Conservation (phyloP, 306 rosid genomes). For the Fragaria nilgerrensis region DNA sequence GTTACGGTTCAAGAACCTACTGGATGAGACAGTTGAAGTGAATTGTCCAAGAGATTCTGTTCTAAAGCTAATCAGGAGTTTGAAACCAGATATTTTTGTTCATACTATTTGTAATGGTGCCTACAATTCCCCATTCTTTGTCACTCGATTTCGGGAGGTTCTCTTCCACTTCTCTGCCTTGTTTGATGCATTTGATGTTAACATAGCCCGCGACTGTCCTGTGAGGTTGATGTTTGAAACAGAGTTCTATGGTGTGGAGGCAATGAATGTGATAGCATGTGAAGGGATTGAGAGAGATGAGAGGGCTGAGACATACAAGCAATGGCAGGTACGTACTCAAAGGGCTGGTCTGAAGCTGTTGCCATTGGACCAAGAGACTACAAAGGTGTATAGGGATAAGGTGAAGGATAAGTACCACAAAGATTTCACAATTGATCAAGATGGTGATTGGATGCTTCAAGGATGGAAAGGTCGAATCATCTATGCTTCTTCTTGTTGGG, state of each 20-base stretch:
- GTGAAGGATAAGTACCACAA: conserved; percentile 39
- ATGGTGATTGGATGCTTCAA: conserved; percentile 55
- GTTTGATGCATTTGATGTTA: conserved; percentile 51
- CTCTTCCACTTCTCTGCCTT: conserved; percentile 52
- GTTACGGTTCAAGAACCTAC: conserved; percentile 51
- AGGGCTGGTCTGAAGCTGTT: conserved; percentile 51
- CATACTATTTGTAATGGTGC: conserved; percentile 51
- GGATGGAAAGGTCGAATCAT: conserved; percentile 68
- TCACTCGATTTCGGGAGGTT: conserved; percentile 63
- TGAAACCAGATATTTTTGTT: conserved; percentile 63
- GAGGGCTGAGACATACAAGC: conserved; percentile 72
- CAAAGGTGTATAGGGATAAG: conserved; percentile 21
- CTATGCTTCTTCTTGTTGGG: conserved; percentile 66
- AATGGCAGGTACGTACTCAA: conserved; percentile 48
- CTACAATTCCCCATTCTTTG: conserved; percentile 74
- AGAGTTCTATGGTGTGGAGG: conserved; percentile 49
- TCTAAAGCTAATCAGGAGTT: conserved; percentile 59
- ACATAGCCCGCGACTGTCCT: conserved; percentile 31
- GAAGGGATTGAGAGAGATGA: conserved; percentile 63
- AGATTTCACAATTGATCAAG: conserved; percentile 49
- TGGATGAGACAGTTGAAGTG: conserved; percentile 67
- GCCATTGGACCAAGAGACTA: conserved; percentile 32
- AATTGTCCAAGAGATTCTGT: conserved; percentile 63
- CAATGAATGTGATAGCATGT: conserved; percentile 57
- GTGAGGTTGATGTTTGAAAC: conserved; percentile 53